Evolutionary conservation across 345 rosid genomes (phyloP).

Genomic region (Populus pruinosa): DNA sequence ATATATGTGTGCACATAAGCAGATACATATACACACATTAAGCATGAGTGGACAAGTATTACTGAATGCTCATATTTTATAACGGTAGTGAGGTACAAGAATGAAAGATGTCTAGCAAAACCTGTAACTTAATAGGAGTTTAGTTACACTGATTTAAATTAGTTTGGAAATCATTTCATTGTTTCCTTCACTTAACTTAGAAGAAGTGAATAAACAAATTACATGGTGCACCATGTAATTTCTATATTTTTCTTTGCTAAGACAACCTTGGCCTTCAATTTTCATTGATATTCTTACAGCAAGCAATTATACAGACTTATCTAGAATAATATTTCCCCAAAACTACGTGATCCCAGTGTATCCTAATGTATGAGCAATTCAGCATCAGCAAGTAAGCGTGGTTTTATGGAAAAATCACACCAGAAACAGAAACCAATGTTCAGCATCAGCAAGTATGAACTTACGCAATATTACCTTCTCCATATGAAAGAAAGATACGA

Average conservation of each 20-base stretch:
- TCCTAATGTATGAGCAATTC: background rate
- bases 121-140: too few relatives aligned
- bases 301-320: background rate
- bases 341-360: background rate
- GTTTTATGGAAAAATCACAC: background rate
- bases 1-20: too few relatives aligned
- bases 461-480: constrained; percentile 47
- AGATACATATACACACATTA: too few relatives aligned
- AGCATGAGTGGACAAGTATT: too few relatives aligned
- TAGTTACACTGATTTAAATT: background rate
- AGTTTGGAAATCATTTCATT: background rate
- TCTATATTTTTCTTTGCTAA: background rate
- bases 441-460: background rate
- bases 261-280: background rate
- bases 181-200: background rate
- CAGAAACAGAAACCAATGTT: background rate
- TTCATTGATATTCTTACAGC: background rate
- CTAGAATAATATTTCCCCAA: background rate
- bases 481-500: constrained; percentile 44
- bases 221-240: too few relatives aligned
- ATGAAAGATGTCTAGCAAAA: background rate
- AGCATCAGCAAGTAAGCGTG: background rate
- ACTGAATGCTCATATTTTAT: too few relatives aligned
- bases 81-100: background rate
- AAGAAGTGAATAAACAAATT: background rate